Percentiles rank a stretch among this genome's conserved stretches.
Evolutionary conservation across 2,329 filamentous ascomycete species (phyloP).

Genomic region (Sarocladiaceae sp.): DNA sequence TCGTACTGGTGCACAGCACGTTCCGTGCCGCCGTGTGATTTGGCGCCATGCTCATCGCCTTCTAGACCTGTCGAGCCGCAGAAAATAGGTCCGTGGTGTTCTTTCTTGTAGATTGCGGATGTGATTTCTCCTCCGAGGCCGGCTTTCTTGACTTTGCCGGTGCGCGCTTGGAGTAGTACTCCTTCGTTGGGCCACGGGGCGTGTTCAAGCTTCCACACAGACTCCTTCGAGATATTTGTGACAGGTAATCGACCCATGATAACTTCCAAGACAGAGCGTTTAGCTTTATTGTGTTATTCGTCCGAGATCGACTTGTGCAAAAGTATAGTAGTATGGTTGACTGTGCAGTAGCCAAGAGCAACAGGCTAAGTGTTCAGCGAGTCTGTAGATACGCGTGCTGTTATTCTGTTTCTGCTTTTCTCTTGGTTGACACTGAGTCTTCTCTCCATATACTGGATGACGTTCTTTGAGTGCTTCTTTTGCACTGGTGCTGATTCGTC

Average conservation of each 20-base stretch:
- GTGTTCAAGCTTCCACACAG: neutral
- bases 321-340: too few species aligned
- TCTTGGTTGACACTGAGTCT: too few species aligned
- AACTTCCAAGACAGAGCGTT: too few species aligned
- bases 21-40: constrained; percentile 15
- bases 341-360: too few species aligned
- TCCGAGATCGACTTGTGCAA: too few species aligned
- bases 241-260: neutral
- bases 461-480: too few species aligned
- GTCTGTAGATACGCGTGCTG: too few species aligned
- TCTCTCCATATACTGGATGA: too few species aligned
- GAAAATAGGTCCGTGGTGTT: neutral
- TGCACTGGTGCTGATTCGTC: too few species aligned
- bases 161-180: neutral
- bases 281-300: too few species aligned
- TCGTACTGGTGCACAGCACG: constrained; percentile 18
- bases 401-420: too few species aligned
- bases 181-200: neutral
- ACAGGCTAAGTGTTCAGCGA: too few species aligned
- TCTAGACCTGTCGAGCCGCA: neutral
- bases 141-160: neutral
- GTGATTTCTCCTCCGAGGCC: neutral
- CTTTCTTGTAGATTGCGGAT: neutral
- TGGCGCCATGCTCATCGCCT: constrained; percentile 15
- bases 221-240: neutral